Base-by-base conservation (phyloP, 768 basidiomycete species). In the Lactarius tabidus region DNA sequence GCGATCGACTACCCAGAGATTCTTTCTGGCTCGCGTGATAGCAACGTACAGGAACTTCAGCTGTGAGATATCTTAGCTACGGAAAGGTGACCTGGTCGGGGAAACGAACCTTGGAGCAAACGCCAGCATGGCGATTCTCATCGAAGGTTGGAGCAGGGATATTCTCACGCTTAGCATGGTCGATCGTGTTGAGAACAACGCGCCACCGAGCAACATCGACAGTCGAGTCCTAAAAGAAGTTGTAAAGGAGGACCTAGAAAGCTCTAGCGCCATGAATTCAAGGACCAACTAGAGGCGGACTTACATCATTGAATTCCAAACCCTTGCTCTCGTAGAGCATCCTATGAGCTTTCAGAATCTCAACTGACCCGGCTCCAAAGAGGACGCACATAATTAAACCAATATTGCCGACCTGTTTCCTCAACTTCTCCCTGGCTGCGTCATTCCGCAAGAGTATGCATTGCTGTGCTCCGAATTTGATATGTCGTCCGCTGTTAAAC, bases 41-140 rank as follows among this genome's bases (percentile, higher is more conserved):
- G 85, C 87, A 6, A 88, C 86, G 62, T 88, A 88, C 0, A 88
- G 73, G 45, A 78, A 80, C 66, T 88, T 89, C 14, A 88, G 74
- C 86, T 87, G 33, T 36, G 2, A 29, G 33, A 48, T 3, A 53
- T 17, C 28, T 61, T 29, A 65, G 23, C 20, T 20, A 14, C 12
- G 18, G 52, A 6, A 20, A 52, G 38, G 12, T 36, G 36, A 23
- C 28, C 10, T 3, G 26, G 17, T 8, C 15, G 10, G 12, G n/a
- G 29, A 1, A 31, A 26, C 57, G 23, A 23, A 71, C 65, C 64
- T 71, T 63, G 5, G 43, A 43, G 62, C 70, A 65, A 54, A 70
- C 64, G 9, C 65, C 63, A 10, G 81, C 80, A 64, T 85, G 85
- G 5, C 81, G 78, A 39, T 73, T 72, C 26, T 78, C 75, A 52